Percentiles rank a stretch among this genome's conserved stretches.
These are phyloP conservation scores for Oryza coarctata DNA, from an alignment of 176 grass and related monocot genomes.

Conservation along the genomic window DNA sequence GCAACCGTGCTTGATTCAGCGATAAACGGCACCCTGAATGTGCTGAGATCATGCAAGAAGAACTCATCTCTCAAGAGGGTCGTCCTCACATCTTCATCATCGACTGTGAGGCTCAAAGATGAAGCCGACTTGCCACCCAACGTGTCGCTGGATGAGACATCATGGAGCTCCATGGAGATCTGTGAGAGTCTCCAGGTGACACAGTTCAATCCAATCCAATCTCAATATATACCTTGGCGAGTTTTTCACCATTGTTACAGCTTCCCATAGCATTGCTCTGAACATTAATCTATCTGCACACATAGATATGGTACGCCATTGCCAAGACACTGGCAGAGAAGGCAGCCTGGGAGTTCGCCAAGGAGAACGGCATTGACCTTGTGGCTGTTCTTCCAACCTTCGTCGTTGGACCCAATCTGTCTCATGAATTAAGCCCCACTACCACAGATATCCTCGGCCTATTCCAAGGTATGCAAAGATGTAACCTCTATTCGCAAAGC, in stretches of 20 bases:
- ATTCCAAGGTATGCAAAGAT: slow-evolving; percentile 47
- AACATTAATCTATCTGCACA: background rate
- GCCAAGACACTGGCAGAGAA: slow-evolving; percentile 84
- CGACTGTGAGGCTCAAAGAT: slow-evolving; percentile 63
- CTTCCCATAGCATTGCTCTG: slow-evolving; percentile 14
- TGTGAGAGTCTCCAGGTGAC: slow-evolving; percentile 68
- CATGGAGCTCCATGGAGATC: slow-evolving; percentile 72
- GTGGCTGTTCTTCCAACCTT: slow-evolving; percentile 78
- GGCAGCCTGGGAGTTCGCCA: slow-evolving; percentile 83
- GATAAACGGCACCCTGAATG: slow-evolving; percentile 74
- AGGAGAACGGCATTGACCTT: slow-evolving; percentile 77
- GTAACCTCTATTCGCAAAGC: background rate
- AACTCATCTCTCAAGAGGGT: slow-evolving; percentile 62
- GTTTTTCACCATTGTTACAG: background rate
- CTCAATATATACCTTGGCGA: background rate
- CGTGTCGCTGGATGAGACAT: slow-evolving; percentile 60
- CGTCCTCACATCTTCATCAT: slow-evolving; percentile 82
- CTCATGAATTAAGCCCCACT: slow-evolving; percentile 56
- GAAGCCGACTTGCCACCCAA: slow-evolving; percentile 52
- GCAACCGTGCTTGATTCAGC: slow-evolving; percentile 50
- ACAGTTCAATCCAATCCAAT: background rate
- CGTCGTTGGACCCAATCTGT: slow-evolving; percentile 64
- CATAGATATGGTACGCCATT: slow-evolving; percentile 70
- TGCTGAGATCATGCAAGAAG: slow-evolving; percentile 77
- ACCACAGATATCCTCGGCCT: slow-evolving; percentile 64